Base-by-base conservation (phyloP, 164 flowering plant genomes). In the Stephania yunnanensis region DNA sequence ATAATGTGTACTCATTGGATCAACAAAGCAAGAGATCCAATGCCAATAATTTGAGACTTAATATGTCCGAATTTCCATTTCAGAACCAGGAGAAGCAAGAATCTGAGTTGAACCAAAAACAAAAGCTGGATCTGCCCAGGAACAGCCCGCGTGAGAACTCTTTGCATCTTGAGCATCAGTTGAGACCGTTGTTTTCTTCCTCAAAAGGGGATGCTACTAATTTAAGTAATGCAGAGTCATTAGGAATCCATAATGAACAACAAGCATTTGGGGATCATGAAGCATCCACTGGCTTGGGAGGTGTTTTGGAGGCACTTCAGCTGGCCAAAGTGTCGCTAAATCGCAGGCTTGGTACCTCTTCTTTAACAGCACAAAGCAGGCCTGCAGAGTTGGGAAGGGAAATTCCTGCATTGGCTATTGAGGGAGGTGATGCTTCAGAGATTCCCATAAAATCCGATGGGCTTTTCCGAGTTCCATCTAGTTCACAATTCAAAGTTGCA, bases 251-350 rank as follows among this genome's bases (percentile, higher is more conserved):
- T 68, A 75, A 73, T 19, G 74, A 80, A 22, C 80, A 22, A 15
- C 78, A 79, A 78, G 84, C 84, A 42, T 45, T 80, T 46, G 66
- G 44, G 3, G 81, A 84, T n/a, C 85, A 76, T 52, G 76, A 80
- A 74, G 73, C 83, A 61, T 15, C 87, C 45, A 50, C 71, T 11
- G 77, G 64, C 10, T 67, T 85, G 66, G 85, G 79, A 44, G 76
- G 80, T 45, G 89, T 92, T 46, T 82, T 95, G 65, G 92, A 87
- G 31, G 88, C 92, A 46, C 97, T 95, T 68, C 86, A 87, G 73
- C 81, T 75, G 53, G 98, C 97, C 20, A 91, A 80, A 79, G 63
- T 84, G 31, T 84, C 94, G 9, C 82, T 95, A 8, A 83, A 84
- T 46, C 83, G 84, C 17, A 83, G 87, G 71, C 80, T 90, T 46